These are phyloP conservation scores for Hyphopichia pseudoburtonii DNA, from an alignment of 1,139 yeast genomes.

Conservation along the genomic window DNA sequence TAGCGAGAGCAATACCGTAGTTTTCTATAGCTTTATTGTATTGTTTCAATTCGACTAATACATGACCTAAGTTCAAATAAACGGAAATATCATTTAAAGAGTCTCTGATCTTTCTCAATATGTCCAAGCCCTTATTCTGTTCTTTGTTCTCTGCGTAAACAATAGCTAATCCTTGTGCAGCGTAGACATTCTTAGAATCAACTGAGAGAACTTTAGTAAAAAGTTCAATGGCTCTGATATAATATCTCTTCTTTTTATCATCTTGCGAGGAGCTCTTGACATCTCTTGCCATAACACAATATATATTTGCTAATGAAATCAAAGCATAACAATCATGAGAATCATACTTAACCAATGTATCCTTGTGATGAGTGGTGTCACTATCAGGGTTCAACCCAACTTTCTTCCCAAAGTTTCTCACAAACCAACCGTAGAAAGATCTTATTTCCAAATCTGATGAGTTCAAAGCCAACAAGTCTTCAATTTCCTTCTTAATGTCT, in stretches of 20 bases:
- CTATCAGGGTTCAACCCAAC: constrained; percentile 55
- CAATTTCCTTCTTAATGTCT: constrained; percentile 53
- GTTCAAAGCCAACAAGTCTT: constrained; percentile 51
- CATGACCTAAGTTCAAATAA: constrained; percentile 86
- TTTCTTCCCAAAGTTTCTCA: constrained; percentile 60
- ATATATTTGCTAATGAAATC: constrained; percentile 85
- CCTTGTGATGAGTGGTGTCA: constrained; percentile 81
- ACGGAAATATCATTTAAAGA: constrained; percentile 83
- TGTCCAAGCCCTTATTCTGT: constrained; percentile 74
- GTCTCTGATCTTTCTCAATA: constrained; percentile 86
- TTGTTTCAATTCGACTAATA: constrained; percentile 77
- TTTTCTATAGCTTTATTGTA: constrained; percentile 84
- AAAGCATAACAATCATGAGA: constrained; percentile 90
- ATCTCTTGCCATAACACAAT: constrained; percentile 81
- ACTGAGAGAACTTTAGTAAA: constrained; percentile 84
- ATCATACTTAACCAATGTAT: constrained; percentile 76
- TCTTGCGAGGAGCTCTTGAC: constrained; percentile 53
- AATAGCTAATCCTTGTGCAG: constrained; percentile 97
- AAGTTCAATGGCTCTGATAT: constrained; percentile 83
- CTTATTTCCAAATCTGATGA: constrained; percentile 77
- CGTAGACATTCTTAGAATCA: constrained; percentile 86
- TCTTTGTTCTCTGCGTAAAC: constrained; percentile 87
- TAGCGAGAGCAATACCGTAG: constrained; percentile 74
- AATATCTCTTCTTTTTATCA: constrained; percentile 74
- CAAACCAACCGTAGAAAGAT: constrained; percentile 90